Conservation (phyloP, 139 green algal genomes). For the Yamagishiella unicocca region DNA sequence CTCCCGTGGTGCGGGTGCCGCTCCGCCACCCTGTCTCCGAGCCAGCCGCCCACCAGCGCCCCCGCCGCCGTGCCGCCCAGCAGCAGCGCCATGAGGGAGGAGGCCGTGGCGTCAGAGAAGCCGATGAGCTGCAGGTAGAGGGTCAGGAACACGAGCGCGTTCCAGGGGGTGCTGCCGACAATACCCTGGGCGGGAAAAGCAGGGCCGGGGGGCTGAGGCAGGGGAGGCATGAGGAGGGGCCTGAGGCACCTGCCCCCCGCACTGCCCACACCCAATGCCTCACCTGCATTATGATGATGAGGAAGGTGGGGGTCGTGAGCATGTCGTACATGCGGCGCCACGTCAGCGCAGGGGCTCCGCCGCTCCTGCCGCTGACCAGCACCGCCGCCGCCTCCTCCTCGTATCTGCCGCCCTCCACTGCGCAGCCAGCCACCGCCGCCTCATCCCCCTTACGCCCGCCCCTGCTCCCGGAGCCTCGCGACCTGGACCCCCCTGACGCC, state of each 20-base stretch:
- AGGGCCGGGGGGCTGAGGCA: not conserved
- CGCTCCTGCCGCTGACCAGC: not conserved
- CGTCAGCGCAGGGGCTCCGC: not conserved
- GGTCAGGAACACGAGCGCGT: conserved; percentile 77
- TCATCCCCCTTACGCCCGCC: not conserved
- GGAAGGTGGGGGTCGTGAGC: conserved; percentile 61
- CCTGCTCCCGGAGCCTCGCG: too few relatives aligned
- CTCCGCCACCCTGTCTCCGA: conserved; percentile 54
- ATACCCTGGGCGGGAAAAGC: conserved; percentile 80
- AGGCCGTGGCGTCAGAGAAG: conserved; percentile 76
- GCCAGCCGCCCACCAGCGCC: conserved; percentile 59
- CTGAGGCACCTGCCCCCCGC: too few relatives aligned
- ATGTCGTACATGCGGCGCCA: conserved; percentile 40
- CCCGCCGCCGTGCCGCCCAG: conserved; percentile 64
- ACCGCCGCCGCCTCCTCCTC: conserved; percentile 4
- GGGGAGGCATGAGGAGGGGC: too few relatives aligned
- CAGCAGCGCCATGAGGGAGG: conserved; percentile 67
- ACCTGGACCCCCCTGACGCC: too few relatives aligned
- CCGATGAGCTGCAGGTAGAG: conserved; percentile 90
- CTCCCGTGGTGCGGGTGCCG: conserved; percentile 56
- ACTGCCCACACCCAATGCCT: too few relatives aligned
- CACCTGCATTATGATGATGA: conserved; percentile 66
- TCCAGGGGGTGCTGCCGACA: conserved; percentile 90
- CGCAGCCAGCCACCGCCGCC: not conserved
- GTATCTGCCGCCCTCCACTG: conserved; percentile 4